phyloP scores from a whole-genome alignment of 352 stramenopile genomes.

The Phytopythium cucurbitacearum region DNA sequence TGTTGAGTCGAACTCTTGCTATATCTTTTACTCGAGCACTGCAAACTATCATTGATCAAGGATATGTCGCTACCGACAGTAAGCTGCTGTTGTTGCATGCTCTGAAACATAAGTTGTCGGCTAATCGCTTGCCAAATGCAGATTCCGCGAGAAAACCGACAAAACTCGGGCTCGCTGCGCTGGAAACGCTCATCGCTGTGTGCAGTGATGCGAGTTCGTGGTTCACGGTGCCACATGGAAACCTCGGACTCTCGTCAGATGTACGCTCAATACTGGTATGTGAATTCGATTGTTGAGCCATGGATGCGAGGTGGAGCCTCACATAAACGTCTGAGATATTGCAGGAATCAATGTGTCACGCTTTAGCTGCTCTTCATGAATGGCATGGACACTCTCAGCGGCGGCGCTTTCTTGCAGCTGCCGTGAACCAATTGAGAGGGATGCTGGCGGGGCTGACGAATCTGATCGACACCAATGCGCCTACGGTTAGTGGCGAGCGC shows the following conservation, averaged over 20 bases:
- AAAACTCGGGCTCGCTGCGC: conserved; percentile 40
- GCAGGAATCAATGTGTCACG: no score
- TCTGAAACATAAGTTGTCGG: background rate
- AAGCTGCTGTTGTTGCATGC: background rate
- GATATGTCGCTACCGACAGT: background rate
- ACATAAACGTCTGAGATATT: no score
- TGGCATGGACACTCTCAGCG: no score
- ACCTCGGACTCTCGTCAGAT: background rate
- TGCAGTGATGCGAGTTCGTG: conserved; percentile 20
- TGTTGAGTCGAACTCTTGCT: background rate
- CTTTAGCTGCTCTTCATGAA: no score
- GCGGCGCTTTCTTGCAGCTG: no score
- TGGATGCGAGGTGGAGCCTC: no score
- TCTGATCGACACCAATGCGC: background rate
- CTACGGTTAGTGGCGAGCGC: background rate
- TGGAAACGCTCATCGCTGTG: conserved; percentile 51
- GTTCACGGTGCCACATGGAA: conserved; percentile 12
- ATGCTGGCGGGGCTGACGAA: no score
- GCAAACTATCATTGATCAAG: background rate
- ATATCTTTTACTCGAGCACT: background rate
- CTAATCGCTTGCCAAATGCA: background rate
- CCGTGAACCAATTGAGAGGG: no score
- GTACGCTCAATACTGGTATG: conserved; percentile 10
- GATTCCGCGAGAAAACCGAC: conserved; percentile 24
- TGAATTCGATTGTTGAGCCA: no score